Base-by-base conservation (phyloP, 768 basidiomycete genomes). In the Agaricus subrufescens region DNA sequence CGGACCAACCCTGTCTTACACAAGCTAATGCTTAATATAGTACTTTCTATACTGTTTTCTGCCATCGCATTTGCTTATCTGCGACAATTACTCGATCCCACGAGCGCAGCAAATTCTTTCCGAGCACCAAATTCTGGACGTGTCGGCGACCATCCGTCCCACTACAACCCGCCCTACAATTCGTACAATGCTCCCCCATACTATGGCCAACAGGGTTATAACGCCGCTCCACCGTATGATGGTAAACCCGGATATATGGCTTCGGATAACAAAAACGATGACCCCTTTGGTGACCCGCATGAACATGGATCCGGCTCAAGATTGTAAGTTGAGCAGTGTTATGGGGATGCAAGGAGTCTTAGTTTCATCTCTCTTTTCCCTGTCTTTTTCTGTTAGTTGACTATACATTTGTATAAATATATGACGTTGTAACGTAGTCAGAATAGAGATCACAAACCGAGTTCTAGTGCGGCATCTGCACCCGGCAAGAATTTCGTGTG, bases 11-110 rank as follows among this genome's bases (percentile, higher is more conserved):
- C 34, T 34, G 7, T 34, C 34, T 7, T 11, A 34, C 34, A 8
- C 11, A 34, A 34, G 34, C 34, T 38, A 10, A 23, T 23, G 31
- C 15, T 30, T 47, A 10, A 11, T 15, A n/a, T 23, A 89, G 85
- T 83, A 47, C 62, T 88, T 46, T 75, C 78, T 44, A 61, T 74
- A 38, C 66, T 92, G 57, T 90, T 91, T 75, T 78, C 81, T n/a
- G 60, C 77, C 47, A 62, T 89, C 61, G 81, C 85, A 2, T 87
- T 87, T 66, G 75, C 78, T 12, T 94, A 85, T 73, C 84, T 87
- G 65, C 85, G 86, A 25, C 91, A 94, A 69, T 65, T 84, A 1
- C 77, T 85, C 34, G 86, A 91, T 67, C 91, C 91, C 1, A 67
- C 78, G 3, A 81, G 81, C 59, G 68, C 75, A 39, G 78, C 71